Evolutionary conservation across 202 grass and related monocot genomes (phyloP).

Genomic region (Setaria viridis): DNA sequence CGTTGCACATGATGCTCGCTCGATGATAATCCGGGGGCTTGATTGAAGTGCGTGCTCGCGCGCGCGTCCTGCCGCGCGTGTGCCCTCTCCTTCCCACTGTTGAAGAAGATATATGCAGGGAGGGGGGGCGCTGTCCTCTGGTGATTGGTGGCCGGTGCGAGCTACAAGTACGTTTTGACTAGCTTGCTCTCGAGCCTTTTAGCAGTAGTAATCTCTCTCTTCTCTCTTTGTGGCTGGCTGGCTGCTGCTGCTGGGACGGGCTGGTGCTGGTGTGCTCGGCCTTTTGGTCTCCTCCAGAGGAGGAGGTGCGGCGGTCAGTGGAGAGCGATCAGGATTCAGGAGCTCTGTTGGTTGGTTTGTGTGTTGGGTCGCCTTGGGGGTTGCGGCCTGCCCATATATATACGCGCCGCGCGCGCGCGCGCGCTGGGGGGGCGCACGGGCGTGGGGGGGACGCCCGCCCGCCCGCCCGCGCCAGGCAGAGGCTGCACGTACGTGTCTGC

Average conservation of each 20-base stretch:
- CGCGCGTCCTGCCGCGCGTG: no score
- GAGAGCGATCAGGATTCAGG: background rate
- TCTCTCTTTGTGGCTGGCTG: background rate
- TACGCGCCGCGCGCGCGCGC: background rate
- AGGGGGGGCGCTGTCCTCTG: constrained; percentile 31
- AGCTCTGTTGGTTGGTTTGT: constrained; percentile 3
- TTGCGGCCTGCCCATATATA: constrained; percentile 48
- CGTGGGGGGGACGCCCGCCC: background rate
- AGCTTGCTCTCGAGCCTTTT: constrained; percentile 17
- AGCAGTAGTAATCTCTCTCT: background rate
- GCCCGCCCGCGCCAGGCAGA: background rate
- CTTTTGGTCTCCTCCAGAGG: constrained; percentile 61
- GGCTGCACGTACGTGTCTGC: constrained; percentile 45
- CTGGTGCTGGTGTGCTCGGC: constrained; percentile 4
- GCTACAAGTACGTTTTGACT: constrained; percentile 62
- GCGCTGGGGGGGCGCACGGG: background rate
- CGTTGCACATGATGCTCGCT: constrained; percentile 46
- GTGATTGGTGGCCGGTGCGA: constrained; percentile 43
- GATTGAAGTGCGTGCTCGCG: no score
- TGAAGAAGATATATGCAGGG: constrained; percentile 6
- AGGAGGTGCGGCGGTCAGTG: constrained; percentile 32
- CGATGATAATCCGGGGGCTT: background rate
- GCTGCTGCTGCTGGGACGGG: background rate
- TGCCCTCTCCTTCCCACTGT: background rate
- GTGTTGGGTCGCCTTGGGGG: constrained; percentile 24